Conservation (phyloP, 768 basidiomycete genomes). For the Podaxis carcinomalis region DNA sequence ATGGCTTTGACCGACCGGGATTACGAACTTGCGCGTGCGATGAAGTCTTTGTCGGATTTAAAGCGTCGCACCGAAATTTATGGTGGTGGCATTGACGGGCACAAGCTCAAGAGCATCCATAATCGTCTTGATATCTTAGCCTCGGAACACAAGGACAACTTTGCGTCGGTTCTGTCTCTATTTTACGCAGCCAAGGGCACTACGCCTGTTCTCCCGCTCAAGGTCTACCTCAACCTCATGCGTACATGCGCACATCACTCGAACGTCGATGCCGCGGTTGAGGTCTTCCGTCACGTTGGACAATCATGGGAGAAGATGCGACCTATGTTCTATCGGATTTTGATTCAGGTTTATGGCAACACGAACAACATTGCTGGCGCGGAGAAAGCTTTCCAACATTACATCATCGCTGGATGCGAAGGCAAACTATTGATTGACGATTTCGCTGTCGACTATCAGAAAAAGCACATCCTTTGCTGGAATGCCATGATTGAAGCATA, state of each 20-base stretch:
- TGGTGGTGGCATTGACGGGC: not conserved
- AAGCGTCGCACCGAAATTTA: slow-evolving; percentile 4
- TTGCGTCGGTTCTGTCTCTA: slow-evolving; percentile 64
- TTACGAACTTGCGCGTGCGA: slow-evolving; percentile 48
- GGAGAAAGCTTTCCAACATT: slow-evolving; percentile 63
- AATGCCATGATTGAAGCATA: slow-evolving; percentile 76
- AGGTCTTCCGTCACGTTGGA: slow-evolving; percentile 63
- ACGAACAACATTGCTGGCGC: slow-evolving; percentile 42
- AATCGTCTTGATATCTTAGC: not conserved
- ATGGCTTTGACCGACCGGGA: slow-evolving; percentile 63
- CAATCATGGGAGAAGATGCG: slow-evolving; percentile 22
- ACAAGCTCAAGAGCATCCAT: not conserved
- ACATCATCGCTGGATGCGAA: slow-evolving; percentile 34
- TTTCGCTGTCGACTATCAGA: not conserved
- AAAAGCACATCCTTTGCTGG: slow-evolving; percentile 48
- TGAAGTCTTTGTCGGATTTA: slow-evolving; percentile 39
- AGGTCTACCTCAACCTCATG: slow-evolving; percentile 52
- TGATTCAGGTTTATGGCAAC: slow-evolving; percentile 57
- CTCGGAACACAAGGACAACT: slow-evolving; percentile 41
- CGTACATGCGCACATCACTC: slow-evolving; percentile 55
- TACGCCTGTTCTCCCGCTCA: not conserved
- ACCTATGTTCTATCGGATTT: slow-evolving; percentile 37
- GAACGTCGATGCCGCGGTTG: slow-evolving; percentile 56
- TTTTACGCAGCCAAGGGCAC: slow-evolving; percentile 50
- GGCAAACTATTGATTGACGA: slow-evolving; percentile 26